Evolutionary conservation across 2,329 filamentous ascomycete genomes (phyloP).

Genomic region (Cladorrhinum sp.): DNA sequence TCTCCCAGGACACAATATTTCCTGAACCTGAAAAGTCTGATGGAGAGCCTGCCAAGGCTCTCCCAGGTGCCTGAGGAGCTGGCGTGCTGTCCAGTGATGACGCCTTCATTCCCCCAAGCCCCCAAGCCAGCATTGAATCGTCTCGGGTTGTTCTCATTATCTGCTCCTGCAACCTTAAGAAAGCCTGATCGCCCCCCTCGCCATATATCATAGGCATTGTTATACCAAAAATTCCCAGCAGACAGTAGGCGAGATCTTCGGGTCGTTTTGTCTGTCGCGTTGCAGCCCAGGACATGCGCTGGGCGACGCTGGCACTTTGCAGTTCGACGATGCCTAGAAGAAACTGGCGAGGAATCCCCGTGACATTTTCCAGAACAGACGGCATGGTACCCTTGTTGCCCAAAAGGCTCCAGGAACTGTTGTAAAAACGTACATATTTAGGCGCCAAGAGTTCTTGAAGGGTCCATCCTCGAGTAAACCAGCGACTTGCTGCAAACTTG

Average conservation of each 20-base stretch:
- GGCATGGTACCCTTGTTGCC: slow-evolving; percentile 26
- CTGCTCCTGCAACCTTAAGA: not conserved
- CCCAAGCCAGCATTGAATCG: not conserved
- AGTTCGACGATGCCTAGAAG: slow-evolving; percentile 17
- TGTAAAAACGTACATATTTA: slow-evolving; percentile 30
- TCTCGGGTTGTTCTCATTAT: not conserved
- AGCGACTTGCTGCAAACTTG: not conserved
- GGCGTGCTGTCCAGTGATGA: not conserved
- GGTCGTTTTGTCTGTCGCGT: not conserved
- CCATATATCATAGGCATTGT: slow-evolving; percentile 7
- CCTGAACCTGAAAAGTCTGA: not conserved
- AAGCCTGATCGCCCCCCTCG: not conserved
- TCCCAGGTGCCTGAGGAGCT: not conserved
- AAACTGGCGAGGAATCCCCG: slow-evolving; percentile 23
- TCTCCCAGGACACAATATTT: not conserved
- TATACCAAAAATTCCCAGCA: not conserved
- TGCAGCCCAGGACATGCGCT: slow-evolving; percentile 6
- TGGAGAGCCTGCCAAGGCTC: not conserved
- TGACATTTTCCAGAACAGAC: slow-evolving; percentile 16
- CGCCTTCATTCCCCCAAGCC: not conserved
- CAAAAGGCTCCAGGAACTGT: slow-evolving; percentile 27
- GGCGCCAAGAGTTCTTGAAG: slow-evolving; percentile 7
- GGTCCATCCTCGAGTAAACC: slow-evolving; percentile 4
- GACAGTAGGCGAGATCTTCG: slow-evolving; percentile 1
- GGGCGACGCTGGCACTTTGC: slow-evolving; percentile 16